These are phyloP conservation scores for Vitis rupestris DNA, from an alignment of 164 flowering plant genomes.

Conservation along the genomic window DNA sequence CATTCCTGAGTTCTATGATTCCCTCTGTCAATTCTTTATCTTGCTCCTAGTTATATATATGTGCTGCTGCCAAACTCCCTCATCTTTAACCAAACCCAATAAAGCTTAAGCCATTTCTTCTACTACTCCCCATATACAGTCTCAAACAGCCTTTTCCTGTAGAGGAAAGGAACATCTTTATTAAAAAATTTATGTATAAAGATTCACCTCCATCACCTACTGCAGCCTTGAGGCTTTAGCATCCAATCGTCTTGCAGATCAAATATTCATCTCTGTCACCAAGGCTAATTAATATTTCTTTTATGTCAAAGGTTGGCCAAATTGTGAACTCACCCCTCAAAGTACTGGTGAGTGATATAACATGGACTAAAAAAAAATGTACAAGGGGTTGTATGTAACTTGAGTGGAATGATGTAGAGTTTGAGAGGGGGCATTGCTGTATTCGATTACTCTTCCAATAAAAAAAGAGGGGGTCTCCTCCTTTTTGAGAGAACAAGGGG, in stretches of 20 bases:
- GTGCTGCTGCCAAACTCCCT: slow-evolving; percentile 15
- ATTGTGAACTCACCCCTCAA: no score
- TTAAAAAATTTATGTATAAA: neutral
- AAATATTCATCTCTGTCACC: no score
- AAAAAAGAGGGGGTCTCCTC: slow-evolving; percentile 5
- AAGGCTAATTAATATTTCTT: no score
- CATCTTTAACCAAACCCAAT: slow-evolving; percentile 46
- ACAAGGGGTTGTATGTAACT: no score
- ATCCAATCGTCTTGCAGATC: neutral
- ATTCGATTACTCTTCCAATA: neutral
- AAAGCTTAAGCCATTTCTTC: slow-evolving; percentile 31
- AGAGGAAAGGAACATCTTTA: neutral
- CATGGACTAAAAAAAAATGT: no score
- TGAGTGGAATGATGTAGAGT: neutral
- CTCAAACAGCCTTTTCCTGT: slow-evolving; percentile 38
- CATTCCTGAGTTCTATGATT: slow-evolving; percentile 22
- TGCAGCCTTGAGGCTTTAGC: neutral
- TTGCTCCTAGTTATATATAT: slow-evolving; percentile 6
- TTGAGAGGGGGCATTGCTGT: neutral
- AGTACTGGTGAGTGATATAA: no score
- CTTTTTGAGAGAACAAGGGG: slow-evolving; percentile 8
- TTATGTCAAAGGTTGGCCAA: no score
- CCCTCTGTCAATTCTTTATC: slow-evolving; percentile 11
- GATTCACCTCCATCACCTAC: neutral
- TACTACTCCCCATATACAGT: slow-evolving; percentile 24